A percentile compares a stretch with the other conserved stretches of the same genome.
Evolutionary conservation across 2,329 filamentous ascomycete species (phyloP).

Genomic region (Pseudogymnoascus sp.): DNA sequence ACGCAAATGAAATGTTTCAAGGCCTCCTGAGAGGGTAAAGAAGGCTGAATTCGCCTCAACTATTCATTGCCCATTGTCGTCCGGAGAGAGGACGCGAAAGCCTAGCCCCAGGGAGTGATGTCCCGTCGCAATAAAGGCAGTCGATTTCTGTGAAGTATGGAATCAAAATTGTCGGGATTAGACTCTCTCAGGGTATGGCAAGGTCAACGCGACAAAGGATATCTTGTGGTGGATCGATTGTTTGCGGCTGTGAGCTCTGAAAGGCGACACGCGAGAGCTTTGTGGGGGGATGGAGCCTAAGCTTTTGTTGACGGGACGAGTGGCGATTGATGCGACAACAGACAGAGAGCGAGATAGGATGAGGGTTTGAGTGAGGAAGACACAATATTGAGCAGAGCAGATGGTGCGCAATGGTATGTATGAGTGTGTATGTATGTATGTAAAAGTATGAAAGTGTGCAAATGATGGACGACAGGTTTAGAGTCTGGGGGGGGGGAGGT

Average conservation of each 20-base stretch:
- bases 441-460: not conserved
- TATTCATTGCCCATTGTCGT: slow-evolving; percentile 28
- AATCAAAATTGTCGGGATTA: not conserved
- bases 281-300: slow-evolving; percentile 7
- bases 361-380: not conserved
- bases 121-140: slow-evolving; percentile 6
- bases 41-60: slow-evolving; percentile 25
- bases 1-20: slow-evolving; percentile 1
- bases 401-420: not conserved
- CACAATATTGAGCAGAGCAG: not conserved
- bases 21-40: not conserved
- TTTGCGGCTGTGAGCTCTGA: not conserved
- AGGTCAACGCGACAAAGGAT: not conserved
- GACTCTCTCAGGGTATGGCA: not conserved
- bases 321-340: not conserved
- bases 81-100: slow-evolving; percentile 12
- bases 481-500: not conserved
- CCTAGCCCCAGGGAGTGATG: not conserved
- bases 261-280: slow-evolving; percentile 10
- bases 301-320: slow-evolving; percentile 3
- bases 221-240: not conserved
- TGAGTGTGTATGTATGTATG: not conserved
- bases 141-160: not conserved
- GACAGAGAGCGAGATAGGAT: not conserved
- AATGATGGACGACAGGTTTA: slow-evolving; percentile 4